Conservation (phyloP, 257 asterid genomes). For the Ajuga chamaepitys region DNA sequence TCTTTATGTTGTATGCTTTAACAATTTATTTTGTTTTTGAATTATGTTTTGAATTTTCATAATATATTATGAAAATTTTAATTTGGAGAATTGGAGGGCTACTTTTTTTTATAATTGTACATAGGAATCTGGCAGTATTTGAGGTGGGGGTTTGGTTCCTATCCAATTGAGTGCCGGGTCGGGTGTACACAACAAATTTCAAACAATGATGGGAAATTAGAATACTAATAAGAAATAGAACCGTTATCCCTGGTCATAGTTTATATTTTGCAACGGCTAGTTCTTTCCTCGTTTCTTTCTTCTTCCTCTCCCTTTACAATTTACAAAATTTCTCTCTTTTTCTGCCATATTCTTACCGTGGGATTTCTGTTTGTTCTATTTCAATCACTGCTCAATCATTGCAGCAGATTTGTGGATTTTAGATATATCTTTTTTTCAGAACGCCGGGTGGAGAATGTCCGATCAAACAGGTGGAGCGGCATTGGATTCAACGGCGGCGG, state of each 20-base stretch:
- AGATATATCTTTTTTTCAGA: not conserved
- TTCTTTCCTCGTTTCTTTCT: constrained; percentile 8
- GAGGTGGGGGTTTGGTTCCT: too few relatives aligned
- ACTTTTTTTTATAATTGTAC: too few relatives aligned
- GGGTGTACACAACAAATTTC: not conserved
- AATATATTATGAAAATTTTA: too few relatives aligned
- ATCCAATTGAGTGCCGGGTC: not conserved
- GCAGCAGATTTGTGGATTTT: not conserved
- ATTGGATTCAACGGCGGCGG: constrained; percentile 3
- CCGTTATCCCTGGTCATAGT: constrained; percentile 8
- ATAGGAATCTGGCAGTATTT: too few relatives aligned
- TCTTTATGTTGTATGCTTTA: too few relatives aligned
- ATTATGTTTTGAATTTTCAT: too few relatives aligned
- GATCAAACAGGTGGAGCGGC: constrained; percentile 17
- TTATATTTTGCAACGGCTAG: constrained; percentile 31
- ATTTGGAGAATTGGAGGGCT: too few relatives aligned
- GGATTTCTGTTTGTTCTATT: not conserved
- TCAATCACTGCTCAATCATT: constrained; percentile 8
- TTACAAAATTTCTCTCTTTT: constrained; percentile 1
- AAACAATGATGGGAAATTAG: not conserved
- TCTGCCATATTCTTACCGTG: constrained; percentile 15
- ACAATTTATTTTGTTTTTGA: too few relatives aligned
- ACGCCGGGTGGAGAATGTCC: constrained; percentile 4
- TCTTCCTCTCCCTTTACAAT: not conserved
- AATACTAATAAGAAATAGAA: constrained; percentile 2